Evolutionary conservation across 805 yeast genomes (phyloP), one percentile per base, ranked within the genome.

Genomic region (Candida adriatica): DNA sequence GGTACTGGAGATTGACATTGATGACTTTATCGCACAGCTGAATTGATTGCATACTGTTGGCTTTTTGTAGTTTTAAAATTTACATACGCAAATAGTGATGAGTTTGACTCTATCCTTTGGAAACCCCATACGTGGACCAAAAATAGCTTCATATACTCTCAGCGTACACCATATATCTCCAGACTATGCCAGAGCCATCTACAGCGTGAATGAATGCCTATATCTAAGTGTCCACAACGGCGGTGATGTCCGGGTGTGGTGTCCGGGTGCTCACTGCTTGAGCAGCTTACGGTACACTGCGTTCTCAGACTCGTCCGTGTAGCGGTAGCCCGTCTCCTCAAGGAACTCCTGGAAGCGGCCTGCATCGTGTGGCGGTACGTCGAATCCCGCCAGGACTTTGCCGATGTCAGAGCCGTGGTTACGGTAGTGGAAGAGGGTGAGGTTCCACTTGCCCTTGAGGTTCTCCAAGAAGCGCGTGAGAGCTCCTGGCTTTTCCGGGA

Each of bases 401-500:
- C 95, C 97, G 27, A 92, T 71, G 53, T 92, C 99, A 31, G 90
- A 79, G 24, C 99, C 99, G 47, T 87, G 94, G 62, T 92, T 87
- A 67, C 99, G 77, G 61, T 92, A 92, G 58, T 92, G 96, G 78
- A 92, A 92, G 48, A 92, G 61, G 2, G 96, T 82, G 40, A 92
- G 75, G 54, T 92, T 92, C 96, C 97, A 92, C 30, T 77, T 75
- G 16, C 70, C 68, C 49, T 79, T 74, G 53, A 92, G 59, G 13
- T 78, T 68, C 17, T 69, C 70, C 49, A 92, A 68, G 62, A 92
- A 92, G 37, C 73, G 80, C 18, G 80, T 73, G 49, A 92, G 67
- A 1, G 98, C 96, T 29, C 96, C 95, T 2, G 98, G 97, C 51
- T 92, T 78, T 53, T 92, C 99, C 10, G 99, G 99, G 66, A 92